Evolutionary conservation across 805 yeast species (phyloP).

Genomic region (Candida dajiaensis): DNA sequence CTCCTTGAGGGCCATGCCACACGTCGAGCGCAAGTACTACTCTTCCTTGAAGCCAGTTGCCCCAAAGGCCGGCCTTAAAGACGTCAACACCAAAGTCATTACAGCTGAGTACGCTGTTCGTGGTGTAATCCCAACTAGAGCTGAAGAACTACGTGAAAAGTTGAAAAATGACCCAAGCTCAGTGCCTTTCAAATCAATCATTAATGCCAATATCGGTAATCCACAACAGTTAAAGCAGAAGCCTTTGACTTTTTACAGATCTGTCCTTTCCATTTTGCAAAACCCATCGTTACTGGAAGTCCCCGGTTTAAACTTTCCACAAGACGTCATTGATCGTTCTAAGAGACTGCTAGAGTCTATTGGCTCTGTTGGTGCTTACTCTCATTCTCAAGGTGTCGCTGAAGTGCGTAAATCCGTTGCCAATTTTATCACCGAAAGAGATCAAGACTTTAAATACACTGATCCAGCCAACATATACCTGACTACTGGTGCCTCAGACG

Average conservation of each 20-base stretch:
- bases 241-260: constrained; percentile 94
- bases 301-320: constrained; percentile 31
- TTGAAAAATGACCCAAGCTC: constrained; percentile 49
- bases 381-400: constrained; percentile 84
- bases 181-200: constrained; percentile 71
- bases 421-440: constrained; percentile 70
- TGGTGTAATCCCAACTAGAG: constrained; percentile 89
- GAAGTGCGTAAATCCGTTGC: constrained; percentile 75
- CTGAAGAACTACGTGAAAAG: constrained; percentile 70
- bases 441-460: constrained; percentile 60
- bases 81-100: constrained; percentile 68
- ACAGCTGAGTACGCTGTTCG: constrained; percentile 95
- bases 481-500: constrained; percentile 93
- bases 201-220: constrained; percentile 93
- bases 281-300: constrained; percentile 61
- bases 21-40: not conserved
- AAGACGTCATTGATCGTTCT: constrained; percentile 76
- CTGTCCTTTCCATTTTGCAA: constrained; percentile 80
- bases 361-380: constrained; percentile 92
- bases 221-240: constrained; percentile 95
- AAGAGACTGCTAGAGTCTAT: constrained; percentile 48
- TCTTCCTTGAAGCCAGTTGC: constrained; percentile 23
- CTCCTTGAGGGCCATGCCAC: not conserved
- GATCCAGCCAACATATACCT: constrained; percentile 70
- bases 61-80: constrained; percentile 35